These are phyloP conservation scores for Wickerhamiella spandovensis DNA, from an alignment of 805 yeast species.

Conservation along the genomic window DNA sequence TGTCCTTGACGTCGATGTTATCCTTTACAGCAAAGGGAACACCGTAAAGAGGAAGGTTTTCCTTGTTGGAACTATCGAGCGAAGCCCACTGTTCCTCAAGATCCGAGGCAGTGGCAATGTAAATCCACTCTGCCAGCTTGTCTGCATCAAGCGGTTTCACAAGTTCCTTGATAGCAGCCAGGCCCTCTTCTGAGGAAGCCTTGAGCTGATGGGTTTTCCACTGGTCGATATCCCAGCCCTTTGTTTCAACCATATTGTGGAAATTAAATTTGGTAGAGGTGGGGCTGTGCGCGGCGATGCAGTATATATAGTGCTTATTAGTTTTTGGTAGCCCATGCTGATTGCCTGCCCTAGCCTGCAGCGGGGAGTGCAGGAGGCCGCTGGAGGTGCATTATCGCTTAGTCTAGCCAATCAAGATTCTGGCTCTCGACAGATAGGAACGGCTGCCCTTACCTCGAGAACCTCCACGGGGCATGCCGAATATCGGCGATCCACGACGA, in stretches of 20 bases:
- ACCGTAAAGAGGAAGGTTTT: conserved; percentile 55
- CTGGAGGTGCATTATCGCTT: neutral
- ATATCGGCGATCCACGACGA: neutral
- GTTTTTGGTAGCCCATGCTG: neutral
- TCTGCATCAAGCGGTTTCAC: conserved; percentile 24
- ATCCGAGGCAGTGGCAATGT: conserved; percentile 50
- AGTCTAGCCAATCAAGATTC: neutral
- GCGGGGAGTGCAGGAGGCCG: neutral
- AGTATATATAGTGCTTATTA: neutral
- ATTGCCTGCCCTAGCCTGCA: neutral
- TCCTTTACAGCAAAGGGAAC: conserved; percentile 94
- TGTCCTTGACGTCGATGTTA: conserved; percentile 75
- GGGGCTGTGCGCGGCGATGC: neutral
- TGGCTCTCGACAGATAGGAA: neutral
- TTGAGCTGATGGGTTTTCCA: conserved; percentile 62
- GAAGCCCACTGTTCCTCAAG: conserved; percentile 66
- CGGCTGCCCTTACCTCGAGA: neutral
- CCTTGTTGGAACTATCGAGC: conserved; percentile 23
- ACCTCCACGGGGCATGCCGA: neutral
- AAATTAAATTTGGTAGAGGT: too few species aligned
- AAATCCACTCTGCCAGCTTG: conserved; percentile 60
- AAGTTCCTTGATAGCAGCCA: conserved; percentile 31
- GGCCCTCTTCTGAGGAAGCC: conserved; percentile 49
- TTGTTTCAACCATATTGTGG: neutral
- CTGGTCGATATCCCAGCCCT: conserved; percentile 74